Percentiles rank a stretch among this genome's conserved stretches.
phyloP scores from a whole-genome alignment of 176 grass and related monocot genomes.

The Cenchrus purpureus region DNA sequence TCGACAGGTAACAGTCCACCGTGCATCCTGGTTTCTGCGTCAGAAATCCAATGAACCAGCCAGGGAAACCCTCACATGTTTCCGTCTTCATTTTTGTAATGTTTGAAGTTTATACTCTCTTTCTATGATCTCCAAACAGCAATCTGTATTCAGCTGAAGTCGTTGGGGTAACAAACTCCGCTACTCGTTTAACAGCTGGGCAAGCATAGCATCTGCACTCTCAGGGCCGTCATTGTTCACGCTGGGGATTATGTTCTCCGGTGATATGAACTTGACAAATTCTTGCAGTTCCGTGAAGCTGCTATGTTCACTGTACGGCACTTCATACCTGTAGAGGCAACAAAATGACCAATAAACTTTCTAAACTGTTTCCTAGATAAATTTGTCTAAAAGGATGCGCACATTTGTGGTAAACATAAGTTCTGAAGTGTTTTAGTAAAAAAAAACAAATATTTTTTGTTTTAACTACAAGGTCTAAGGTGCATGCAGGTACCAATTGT shows the following conservation, averaged over 20 bases:
- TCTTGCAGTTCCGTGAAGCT: slow-evolving; percentile 87
- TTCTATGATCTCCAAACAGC: not conserved
- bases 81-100: not conserved
- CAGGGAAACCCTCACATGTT: not conserved
- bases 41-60: not conserved
- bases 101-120: not conserved
- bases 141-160: not conserved
- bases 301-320: slow-evolving; percentile 93
- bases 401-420: not conserved
- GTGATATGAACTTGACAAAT: slow-evolving; percentile 80
- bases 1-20: not conserved
- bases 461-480: not conserved
- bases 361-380: not conserved
- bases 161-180: slow-evolving; percentile 6
- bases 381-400: not conserved
- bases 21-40: not conserved
- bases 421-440: not conserved
- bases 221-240: slow-evolving; percentile 88
- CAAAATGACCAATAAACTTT: not conserved
- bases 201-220: slow-evolving; percentile 72
- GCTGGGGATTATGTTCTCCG: slow-evolving; percentile 86
- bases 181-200: slow-evolving; percentile 56
- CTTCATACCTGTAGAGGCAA: slow-evolving; percentile 76
- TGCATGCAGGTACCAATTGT: not conserved
- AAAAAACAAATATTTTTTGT: not conserved